Evolutionary conservation across 2,329 filamentous ascomycete genomes (phyloP).

Genomic region (Sclerotinia borealis): DNA sequence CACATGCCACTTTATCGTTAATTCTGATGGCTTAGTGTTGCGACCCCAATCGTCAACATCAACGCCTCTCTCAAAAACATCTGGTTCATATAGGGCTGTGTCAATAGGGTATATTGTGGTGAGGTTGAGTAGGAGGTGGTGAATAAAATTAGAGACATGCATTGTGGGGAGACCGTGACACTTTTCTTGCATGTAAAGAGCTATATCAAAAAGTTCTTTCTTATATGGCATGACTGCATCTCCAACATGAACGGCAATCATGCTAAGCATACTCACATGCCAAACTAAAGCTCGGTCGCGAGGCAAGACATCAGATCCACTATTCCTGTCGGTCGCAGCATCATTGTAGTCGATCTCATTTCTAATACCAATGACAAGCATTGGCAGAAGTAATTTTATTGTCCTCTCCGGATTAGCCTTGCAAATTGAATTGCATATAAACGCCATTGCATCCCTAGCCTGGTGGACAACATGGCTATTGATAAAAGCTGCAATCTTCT

Average conservation of each 20-base stretch:
- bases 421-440: slow-evolving; percentile 93
- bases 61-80: slow-evolving; percentile 63
- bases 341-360: slow-evolving; percentile 97
- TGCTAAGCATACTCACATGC: slow-evolving; percentile 95
- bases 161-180: slow-evolving; percentile 92
- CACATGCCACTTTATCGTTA: slow-evolving; percentile 88
- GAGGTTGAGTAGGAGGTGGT: slow-evolving; percentile 89
- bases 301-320: slow-evolving; percentile 86
- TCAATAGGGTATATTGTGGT: slow-evolving; percentile 93
- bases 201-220: slow-evolving; percentile 82
- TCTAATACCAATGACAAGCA: slow-evolving; percentile 84
- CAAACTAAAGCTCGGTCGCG: slow-evolving; percentile 90
- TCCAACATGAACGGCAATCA: slow-evolving; percentile 96
- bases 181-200: slow-evolving; percentile 92
- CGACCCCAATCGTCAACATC: slow-evolving; percentile 80
- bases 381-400: slow-evolving; percentile 81
- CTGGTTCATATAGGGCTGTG: slow-evolving; percentile 79
- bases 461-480: slow-evolving; percentile 94
- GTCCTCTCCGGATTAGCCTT: slow-evolving; percentile 95
- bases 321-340: slow-evolving; percentile 89
- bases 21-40: slow-evolving; percentile 62
- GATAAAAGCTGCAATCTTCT: slow-evolving; percentile 89
- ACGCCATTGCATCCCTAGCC: slow-evolving; percentile 94
- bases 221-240: slow-evolving; percentile 84
- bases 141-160: slow-evolving; percentile 95